Evolutionary conservation across 2,329 filamentous ascomycete genomes (phyloP).

Genomic region (Cladosporium sp.): DNA sequence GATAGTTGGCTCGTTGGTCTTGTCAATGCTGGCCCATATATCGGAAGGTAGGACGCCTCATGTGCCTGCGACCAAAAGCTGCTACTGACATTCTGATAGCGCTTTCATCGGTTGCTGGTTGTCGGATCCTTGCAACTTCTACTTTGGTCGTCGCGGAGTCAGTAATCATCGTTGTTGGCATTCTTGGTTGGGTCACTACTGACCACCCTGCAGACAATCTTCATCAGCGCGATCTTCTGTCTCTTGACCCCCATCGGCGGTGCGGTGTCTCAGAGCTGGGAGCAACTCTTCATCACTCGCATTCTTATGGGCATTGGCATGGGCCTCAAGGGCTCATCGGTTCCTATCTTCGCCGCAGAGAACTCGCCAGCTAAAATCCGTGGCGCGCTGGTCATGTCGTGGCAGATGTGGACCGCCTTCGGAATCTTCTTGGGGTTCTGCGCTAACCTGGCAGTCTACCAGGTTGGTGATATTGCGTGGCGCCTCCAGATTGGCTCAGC

Average conservation of each 20-base stretch:
- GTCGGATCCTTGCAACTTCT: constrained; percentile 46
- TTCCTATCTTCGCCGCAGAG: constrained; percentile 51
- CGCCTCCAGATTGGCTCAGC: constrained; percentile 44
- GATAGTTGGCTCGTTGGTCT: constrained; percentile 62
- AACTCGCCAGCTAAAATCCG: constrained; percentile 53
- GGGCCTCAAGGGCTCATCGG: constrained; percentile 42
- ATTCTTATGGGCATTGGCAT: constrained; percentile 40
- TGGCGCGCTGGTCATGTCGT: constrained; percentile 54
- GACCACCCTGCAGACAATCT: constrained; percentile 26
- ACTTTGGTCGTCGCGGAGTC: constrained; percentile 31
- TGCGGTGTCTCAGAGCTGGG: constrained; percentile 54
- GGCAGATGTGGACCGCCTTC: constrained; percentile 48
- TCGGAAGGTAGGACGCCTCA: constrained; percentile 32
- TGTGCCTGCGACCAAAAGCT: constrained; percentile 16
- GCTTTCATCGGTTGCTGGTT: constrained; percentile 20
- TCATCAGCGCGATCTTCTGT: constrained; percentile 49
- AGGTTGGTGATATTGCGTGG: constrained; percentile 38
- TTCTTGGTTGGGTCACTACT: too few relatives aligned
- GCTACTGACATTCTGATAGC: constrained; percentile 14
- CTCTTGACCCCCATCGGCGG: constrained; percentile 66
- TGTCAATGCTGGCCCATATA: constrained; percentile 57
- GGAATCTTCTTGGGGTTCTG: constrained; percentile 44
- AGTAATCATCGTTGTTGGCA: too few relatives aligned
- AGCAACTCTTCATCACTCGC: constrained; percentile 28
- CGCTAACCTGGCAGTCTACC: constrained; percentile 40